phyloP scores from a whole-genome alignment of 352 stramenopile genomes.

The Globisporangium polare region DNA sequence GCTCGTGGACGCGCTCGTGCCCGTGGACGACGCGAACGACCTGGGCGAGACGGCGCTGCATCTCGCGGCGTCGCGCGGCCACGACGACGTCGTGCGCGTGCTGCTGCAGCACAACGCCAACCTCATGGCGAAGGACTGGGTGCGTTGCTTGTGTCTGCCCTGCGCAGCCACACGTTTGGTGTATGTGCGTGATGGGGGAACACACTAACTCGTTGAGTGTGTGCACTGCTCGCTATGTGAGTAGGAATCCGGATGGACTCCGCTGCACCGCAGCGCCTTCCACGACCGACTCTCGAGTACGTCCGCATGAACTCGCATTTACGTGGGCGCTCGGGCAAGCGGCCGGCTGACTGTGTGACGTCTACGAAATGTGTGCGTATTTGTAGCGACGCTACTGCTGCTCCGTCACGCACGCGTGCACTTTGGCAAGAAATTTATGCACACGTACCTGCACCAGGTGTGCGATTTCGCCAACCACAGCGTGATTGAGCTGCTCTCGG shows the following conservation, averaged over 20 bases:
- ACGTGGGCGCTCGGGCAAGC: not conserved
- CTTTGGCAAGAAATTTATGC: constrained; percentile 48
- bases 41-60: constrained; percentile 74
- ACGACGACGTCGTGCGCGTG: constrained; percentile 47
- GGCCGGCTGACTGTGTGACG: not conserved
- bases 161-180: no score
- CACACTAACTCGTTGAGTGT: constrained; percentile 11
- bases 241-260: constrained; percentile 81
- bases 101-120: constrained; percentile 54
- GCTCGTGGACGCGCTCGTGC: constrained; percentile 24
- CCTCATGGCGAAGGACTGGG: constrained; percentile 52
- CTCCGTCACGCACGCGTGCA: constrained; percentile 51
- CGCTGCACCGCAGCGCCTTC: constrained; percentile 71
- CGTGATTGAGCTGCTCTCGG: constrained; percentile 61
- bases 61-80: constrained; percentile 49
- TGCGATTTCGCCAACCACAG: constrained; percentile 51
- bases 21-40: constrained; percentile 62
- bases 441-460: constrained; percentile 45
- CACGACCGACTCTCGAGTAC: constrained; percentile 64
- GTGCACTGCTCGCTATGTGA: constrained; percentile 9
- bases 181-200: no score
- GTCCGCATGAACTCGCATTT: constrained; percentile 8
- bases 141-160: constrained; percentile 27
- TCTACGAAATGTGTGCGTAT: not conserved
- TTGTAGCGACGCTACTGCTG: constrained; percentile 57